A percentile compares a stretch with the other conserved stretches of the same genome.
Conservation (phyloP, 1,284 basidiomycete genomes). For the Wallemia ichthyophaga region DNA sequence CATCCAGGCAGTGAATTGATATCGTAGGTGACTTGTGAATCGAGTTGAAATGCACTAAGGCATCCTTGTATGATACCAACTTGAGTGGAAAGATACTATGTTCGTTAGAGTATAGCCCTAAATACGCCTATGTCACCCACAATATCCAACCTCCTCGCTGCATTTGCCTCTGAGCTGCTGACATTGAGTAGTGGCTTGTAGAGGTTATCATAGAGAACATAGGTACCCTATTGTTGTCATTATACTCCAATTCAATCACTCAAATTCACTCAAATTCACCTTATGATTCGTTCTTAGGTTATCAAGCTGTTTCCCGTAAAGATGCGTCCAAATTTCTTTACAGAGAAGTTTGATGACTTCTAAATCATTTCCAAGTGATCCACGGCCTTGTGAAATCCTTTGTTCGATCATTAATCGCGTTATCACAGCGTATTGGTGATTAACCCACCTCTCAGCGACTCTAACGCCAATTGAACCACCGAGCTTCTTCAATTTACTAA, state of each 20-base stretch:
- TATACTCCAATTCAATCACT: conserved; percentile 9
- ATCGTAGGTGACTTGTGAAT: not conserved
- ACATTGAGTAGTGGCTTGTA: conserved; percentile 38
- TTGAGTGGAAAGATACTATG: not conserved
- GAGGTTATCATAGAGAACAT: conserved; percentile 65
- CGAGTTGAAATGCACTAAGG: not conserved
- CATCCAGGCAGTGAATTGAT: not conserved
- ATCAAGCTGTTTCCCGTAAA: conserved; percentile 81
- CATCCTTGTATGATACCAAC: not conserved
- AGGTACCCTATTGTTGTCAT: conserved; percentile 38
- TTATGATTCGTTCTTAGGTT: conserved; percentile 80
- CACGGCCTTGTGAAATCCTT: not conserved
- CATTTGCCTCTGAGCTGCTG: not conserved
- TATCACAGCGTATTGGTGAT: not conserved
- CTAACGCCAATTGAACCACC: not conserved
- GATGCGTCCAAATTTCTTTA: conserved; percentile 68
- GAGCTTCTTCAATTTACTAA: not conserved
- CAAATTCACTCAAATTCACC: conserved; percentile 25
- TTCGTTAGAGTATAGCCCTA: not conserved
- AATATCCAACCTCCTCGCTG: not conserved
- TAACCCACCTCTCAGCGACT: not conserved
- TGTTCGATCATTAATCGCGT: too few relatives aligned
- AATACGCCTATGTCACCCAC: not conserved
- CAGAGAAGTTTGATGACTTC: conserved; percentile 85
- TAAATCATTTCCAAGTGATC: conserved; percentile 17